Percentiles rank a stretch among this genome's conserved stretches.
phyloP scores from a whole-genome alignment of 495 filamentous ascomycete genomes.

The Bacidia gigantensis region DNA sequence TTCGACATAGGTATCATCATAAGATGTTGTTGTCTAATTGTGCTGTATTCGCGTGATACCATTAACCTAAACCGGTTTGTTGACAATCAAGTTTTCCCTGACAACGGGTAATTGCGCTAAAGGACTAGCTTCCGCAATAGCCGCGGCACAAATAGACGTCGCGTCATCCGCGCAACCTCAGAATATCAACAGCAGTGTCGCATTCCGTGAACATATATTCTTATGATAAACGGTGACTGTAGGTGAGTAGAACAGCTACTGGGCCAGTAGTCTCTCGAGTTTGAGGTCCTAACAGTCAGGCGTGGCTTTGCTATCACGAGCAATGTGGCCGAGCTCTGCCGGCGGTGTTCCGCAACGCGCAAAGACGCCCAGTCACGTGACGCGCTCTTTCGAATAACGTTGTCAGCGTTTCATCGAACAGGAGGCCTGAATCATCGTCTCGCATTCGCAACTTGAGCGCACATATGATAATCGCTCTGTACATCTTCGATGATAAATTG shows the following conservation, averaged over 20 bases:
- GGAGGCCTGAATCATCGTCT: neutral
- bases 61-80: neutral
- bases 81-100: conserved; percentile 7
- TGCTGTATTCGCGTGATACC: neutral
- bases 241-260: no score
- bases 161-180: neutral
- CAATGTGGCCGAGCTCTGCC: neutral
- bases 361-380: neutral
- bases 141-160: conserved; percentile 1
- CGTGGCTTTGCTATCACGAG: neutral
- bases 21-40: conserved; percentile 5
- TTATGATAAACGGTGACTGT: no score
- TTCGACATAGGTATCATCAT: neutral
- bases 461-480: no score
- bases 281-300: neutral
- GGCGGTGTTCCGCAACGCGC: neutral
- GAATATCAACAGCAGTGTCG: neutral
- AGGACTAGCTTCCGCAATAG: neutral
- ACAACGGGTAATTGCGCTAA: neutral
- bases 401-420: neutral
- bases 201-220: no score
- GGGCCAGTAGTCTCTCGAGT: no score
- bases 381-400: neutral
- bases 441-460: neutral
- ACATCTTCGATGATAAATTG: no score